Evolutionary conservation across 169 alveolate genomes (phyloP).

Genomic region (Babesia divergens): DNA sequence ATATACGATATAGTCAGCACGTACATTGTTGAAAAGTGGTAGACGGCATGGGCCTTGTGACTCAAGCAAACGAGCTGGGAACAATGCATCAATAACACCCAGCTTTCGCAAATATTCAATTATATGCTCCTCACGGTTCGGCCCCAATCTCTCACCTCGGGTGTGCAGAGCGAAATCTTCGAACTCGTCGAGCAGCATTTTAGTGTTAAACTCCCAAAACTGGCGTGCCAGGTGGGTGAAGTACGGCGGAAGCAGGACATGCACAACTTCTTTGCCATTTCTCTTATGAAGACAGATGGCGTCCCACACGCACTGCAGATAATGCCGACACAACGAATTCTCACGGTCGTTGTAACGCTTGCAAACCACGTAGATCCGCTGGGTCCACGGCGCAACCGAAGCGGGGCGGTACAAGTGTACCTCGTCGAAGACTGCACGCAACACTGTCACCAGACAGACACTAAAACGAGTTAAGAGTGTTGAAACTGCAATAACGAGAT

Average conservation of each 20-base stretch:
- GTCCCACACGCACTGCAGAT: slow-evolving; percentile 75
- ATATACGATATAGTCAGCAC: neutral
- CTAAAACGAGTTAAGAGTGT: slow-evolving; percentile 69
- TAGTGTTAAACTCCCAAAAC: slow-evolving; percentile 57
- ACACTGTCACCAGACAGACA: slow-evolving; percentile 58
- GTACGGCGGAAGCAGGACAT: slow-evolving; percentile 41
- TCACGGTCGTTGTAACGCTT: slow-evolving; percentile 63
- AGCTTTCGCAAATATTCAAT: neutral
- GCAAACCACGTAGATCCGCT: slow-evolving; percentile 57
- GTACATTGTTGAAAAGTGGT: neutral
- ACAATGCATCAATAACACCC: neutral
- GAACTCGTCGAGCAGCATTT: slow-evolving; percentile 18
- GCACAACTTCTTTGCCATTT: slow-evolving; percentile 54
- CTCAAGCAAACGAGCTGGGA: neutral
- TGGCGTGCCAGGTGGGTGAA: slow-evolving; percentile 45
- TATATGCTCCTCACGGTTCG: neutral
- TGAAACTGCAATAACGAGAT: slow-evolving; percentile 51
- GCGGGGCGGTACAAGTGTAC: slow-evolving; percentile 65
- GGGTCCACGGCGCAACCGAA: slow-evolving; percentile 69
- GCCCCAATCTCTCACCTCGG: neutral
- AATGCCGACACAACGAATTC: slow-evolving; percentile 67
- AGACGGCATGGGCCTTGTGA: slow-evolving; percentile 14
- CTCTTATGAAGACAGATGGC: slow-evolving; percentile 63
- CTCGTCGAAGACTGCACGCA: slow-evolving; percentile 65
- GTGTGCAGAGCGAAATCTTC: slow-evolving; percentile 21